A percentile compares a stretch with the other conserved stretches of the same genome.
phyloP scores from a whole-genome alignment of 2,329 filamentous ascomycete genomes.

The Paecilomyces variotii region DNA sequence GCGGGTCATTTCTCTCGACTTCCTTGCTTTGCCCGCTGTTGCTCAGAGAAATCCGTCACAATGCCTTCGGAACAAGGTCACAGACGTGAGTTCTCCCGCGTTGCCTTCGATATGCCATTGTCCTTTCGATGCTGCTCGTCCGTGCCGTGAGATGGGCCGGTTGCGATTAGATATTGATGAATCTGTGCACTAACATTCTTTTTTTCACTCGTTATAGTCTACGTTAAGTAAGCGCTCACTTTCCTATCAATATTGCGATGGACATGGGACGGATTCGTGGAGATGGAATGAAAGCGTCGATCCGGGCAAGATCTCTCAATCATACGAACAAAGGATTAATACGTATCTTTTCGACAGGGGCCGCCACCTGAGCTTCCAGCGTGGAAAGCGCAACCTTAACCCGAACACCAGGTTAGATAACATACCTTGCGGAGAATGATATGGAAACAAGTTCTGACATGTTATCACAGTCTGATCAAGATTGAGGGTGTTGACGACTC shows the following conservation, averaged over 20 bases:
- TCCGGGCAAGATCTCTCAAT: slow-evolving; percentile 1
- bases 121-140: slow-evolving; percentile 4
- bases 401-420: slow-evolving; percentile 53
- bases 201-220: slow-evolving; percentile 50
- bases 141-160: slow-evolving; percentile 5
- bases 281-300: not conserved
- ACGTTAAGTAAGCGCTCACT: slow-evolving; percentile 69
- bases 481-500: slow-evolving; percentile 95
- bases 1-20: slow-evolving; percentile 35
- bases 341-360: slow-evolving; percentile 54
- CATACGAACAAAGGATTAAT: slow-evolving; percentile 25
- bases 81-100: slow-evolving; percentile 62
- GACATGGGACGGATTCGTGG: not conserved
- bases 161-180: slow-evolving; percentile 3
- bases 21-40: slow-evolving; percentile 33
- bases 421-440: not conserved
- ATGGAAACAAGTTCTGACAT: not conserved
- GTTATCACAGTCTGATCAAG: slow-evolving; percentile 69
- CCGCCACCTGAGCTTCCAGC: slow-evolving; percentile 97
- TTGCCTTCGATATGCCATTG: slow-evolving; percentile 1
- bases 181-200: slow-evolving; percentile 20
- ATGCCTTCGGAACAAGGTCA: slow-evolving; percentile 85
- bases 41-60: slow-evolving; percentile 50
- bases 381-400: slow-evolving; percentile 85
- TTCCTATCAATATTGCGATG: slow-evolving; percentile 14